These are phyloP conservation scores for Steccherinum ochraceum DNA, from an alignment of 768 basidiomycete species.

Conservation along the genomic window DNA sequence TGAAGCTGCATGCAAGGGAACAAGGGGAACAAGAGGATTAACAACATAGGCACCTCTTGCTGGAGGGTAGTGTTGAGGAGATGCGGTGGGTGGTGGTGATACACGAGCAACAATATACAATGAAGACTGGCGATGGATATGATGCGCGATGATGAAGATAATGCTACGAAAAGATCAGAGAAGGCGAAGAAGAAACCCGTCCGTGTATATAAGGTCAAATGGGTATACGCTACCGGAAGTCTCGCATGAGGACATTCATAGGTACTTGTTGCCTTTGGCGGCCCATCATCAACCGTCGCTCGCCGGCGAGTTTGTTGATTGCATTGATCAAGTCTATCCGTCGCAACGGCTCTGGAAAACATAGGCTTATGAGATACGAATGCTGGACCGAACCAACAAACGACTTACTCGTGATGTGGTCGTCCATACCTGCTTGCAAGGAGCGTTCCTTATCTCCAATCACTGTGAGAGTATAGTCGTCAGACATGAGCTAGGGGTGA, in stretches of 20 bases:
- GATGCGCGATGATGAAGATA: background rate
- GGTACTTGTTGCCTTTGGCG: conserved; percentile 13
- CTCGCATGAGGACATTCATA: conserved; percentile 13
- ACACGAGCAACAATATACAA: background rate
- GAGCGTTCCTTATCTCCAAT: conserved; percentile 80
- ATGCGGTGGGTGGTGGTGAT: background rate
- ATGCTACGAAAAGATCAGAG: background rate
- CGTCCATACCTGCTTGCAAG: conserved; percentile 75
- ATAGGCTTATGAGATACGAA: background rate
- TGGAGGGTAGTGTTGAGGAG: too few species aligned
- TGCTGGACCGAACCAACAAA: background rate
- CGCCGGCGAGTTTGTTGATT: conserved; percentile 73
- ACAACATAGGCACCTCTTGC: too few species aligned
- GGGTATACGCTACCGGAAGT: conserved; percentile 11
- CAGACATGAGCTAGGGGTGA: conserved; percentile 5
- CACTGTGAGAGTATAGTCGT: conserved; percentile 41
- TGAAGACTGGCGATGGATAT: background rate
- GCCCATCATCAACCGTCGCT: conserved; percentile 31
- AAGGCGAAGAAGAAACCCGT: background rate
- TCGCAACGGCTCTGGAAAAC: conserved; percentile 62
- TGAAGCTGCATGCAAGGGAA: background rate
- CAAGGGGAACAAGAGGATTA: too few species aligned
- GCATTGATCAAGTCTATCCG: conserved; percentile 76
- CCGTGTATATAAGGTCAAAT: background rate
- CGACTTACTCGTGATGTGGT: conserved; percentile 71